phyloP scores from a whole-genome alignment of 257 asterid genomes.

The Voacanga thouarsii region DNA sequence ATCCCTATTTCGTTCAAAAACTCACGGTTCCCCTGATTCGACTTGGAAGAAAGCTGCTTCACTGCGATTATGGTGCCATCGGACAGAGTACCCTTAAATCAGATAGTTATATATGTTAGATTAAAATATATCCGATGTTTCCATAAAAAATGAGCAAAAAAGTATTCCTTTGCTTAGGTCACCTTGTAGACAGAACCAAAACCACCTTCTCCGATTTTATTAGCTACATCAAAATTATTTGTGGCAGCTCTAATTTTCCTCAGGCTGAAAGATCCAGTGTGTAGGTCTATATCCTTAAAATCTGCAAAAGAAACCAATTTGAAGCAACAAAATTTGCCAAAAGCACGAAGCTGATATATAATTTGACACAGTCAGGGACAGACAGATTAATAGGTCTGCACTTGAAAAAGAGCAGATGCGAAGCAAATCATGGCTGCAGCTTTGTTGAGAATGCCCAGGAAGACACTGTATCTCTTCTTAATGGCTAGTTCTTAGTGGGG shows the following conservation, averaged over 20 bases:
- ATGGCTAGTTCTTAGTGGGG: no score
- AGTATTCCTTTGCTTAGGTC: neutral
- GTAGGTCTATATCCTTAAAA: slow-evolving; percentile 38
- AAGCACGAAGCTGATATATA: no score
- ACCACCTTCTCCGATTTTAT: slow-evolving; percentile 30
- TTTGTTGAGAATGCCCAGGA: neutral
- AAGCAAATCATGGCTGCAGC: neutral
- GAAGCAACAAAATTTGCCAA: no score
- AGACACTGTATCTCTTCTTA: neutral
- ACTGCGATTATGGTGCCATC: no score
- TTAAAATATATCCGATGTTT: neutral
- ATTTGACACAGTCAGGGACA: no score
- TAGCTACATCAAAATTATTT: slow-evolving; percentile 50
- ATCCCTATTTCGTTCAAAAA: no score
- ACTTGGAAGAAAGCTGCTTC: no score
- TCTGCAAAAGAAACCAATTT: neutral
- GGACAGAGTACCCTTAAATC: no score
- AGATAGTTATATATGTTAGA: neutral
- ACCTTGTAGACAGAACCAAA: slow-evolving; percentile 79
- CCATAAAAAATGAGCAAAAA: neutral
- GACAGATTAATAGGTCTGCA: no score
- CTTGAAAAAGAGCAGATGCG: neutral
- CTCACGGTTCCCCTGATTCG: no score
- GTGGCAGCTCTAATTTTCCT: slow-evolving; percentile 71
- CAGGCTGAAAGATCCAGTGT: slow-evolving; percentile 58